These are phyloP conservation scores for Pulveroboletus sp. DNA, from an alignment of 768 basidiomycete genomes.

Conservation along the genomic window DNA sequence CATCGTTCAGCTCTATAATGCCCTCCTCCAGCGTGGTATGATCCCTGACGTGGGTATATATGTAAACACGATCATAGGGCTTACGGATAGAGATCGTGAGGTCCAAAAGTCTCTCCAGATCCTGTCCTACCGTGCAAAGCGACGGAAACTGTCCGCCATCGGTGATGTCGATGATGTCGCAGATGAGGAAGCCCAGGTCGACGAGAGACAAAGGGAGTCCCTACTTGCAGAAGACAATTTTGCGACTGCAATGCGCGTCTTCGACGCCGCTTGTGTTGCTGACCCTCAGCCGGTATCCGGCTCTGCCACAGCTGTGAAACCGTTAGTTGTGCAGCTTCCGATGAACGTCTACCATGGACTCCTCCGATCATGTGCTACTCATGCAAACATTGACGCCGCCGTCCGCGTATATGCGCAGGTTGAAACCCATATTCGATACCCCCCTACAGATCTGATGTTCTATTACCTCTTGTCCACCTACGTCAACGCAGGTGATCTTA, in stretches of 20 bases:
- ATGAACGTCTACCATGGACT: slow-evolving; percentile 46
- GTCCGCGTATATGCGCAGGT: slow-evolving; percentile 61
- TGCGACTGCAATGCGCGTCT: slow-evolving; percentile 63
- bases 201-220: slow-evolving; percentile 35
- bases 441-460: slow-evolving; percentile 39
- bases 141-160: slow-evolving; percentile 17
- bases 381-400: slow-evolving; percentile 55
- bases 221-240: slow-evolving; percentile 68
- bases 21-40: slow-evolving; percentile 58
- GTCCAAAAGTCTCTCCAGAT: slow-evolving; percentile 42
- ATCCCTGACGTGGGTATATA: slow-evolving; percentile 64
- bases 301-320: slow-evolving; percentile 3
- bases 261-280: slow-evolving; percentile 49
- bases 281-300: slow-evolving; percentile 17
- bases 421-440: slow-evolving; percentile 36
- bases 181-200: slow-evolving; percentile 14
- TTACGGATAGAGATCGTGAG: slow-evolving; percentile 66
- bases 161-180: slow-evolving; percentile 2
- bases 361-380: slow-evolving; percentile 56
- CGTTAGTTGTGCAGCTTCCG: slow-evolving; percentile 25
- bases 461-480: slow-evolving; percentile 56
- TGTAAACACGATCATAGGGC: slow-evolving; percentile 50
- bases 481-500: slow-evolving; percentile 45
- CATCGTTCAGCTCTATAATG: slow-evolving; percentile 66
- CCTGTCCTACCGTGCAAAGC: slow-evolving; percentile 40